phyloP scores from a whole-genome alignment of 495 filamentous ascomycete genomes.

The Extremus antarcticus region DNA sequence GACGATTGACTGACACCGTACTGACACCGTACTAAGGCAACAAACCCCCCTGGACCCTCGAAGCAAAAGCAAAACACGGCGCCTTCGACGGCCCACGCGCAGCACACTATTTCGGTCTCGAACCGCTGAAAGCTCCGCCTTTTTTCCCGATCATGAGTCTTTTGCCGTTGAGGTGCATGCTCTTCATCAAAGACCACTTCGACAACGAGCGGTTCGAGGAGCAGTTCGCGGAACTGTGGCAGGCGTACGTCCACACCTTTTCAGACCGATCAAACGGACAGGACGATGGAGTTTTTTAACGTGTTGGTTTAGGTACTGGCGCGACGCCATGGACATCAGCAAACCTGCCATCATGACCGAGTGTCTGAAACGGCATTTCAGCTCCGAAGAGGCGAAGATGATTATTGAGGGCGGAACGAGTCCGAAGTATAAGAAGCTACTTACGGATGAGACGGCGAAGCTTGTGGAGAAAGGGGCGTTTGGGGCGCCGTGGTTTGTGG shows the following conservation, averaged over 20 bases:
- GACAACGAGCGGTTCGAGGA: conserved; percentile 33
- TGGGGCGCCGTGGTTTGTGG: conserved; percentile 67
- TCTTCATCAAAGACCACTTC: conserved; percentile 48
- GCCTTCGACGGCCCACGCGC: conserved; percentile 45
- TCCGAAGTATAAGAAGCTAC: conserved; percentile 45
- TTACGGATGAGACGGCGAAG: conserved; percentile 48
- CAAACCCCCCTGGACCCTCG: conserved; percentile 60
- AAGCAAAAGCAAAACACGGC: conserved; percentile 51
- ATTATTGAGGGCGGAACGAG: conserved; percentile 41
- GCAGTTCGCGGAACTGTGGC: conserved; percentile 32
- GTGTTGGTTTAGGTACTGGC: conserved; percentile 41
- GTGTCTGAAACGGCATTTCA: conserved; percentile 32
- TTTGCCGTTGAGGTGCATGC: conserved; percentile 51
- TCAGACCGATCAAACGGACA: too few species aligned
- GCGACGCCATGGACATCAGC: conserved; percentile 38
- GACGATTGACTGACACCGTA: too few species aligned
- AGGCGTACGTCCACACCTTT: too few species aligned
- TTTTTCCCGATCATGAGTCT: conserved; percentile 45
- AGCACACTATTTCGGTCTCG: conserved; percentile 41
- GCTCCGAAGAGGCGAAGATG: conserved; percentile 33
- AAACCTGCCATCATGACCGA: conserved; percentile 33
- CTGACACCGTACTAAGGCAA: conserved; percentile 56
- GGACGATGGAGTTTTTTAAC: too few species aligned
- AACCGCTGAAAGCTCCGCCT: conserved; percentile 34
- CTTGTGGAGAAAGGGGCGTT: conserved; percentile 56